A percentile compares a stretch with the other conserved stretches of the same genome.
Evolutionary conservation across 1,284 basidiomycete species (phyloP).

Genomic region (Phellopilus nigrolimitatus): DNA sequence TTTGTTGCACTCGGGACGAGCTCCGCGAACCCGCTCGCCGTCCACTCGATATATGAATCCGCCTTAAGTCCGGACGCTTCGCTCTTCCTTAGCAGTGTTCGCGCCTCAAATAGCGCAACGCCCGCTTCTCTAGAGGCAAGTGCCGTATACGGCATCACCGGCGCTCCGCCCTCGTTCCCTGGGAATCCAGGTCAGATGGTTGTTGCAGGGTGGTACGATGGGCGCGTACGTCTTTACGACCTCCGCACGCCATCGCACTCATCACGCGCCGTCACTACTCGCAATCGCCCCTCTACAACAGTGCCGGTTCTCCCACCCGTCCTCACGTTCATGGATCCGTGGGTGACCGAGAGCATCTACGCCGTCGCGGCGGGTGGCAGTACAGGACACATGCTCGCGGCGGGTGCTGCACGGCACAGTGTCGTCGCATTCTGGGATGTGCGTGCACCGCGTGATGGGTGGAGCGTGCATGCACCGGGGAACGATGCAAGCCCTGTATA

Average conservation of each 20-base stretch:
- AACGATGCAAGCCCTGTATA: conserved; percentile 74
- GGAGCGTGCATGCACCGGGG: conserved; percentile 72
- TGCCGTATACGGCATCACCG: conserved; percentile 58
- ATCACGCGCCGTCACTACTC: conserved; percentile 10
- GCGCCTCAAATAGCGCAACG: conserved; percentile 13
- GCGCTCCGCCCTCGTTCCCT: conserved; percentile 52
- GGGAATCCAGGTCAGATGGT: conserved; percentile 67
- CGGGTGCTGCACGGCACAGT: conserved; percentile 68
- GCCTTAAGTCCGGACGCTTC: conserved; percentile 42
- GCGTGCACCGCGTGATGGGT: conserved; percentile 51
- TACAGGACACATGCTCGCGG: conserved; percentile 55
- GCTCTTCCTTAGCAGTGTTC: conserved; percentile 39
- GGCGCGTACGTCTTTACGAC: conserved; percentile 64
- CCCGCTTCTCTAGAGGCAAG: conserved; percentile 35
- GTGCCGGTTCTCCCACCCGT: conserved; percentile 44
- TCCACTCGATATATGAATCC: conserved; percentile 49
- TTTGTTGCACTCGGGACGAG: conserved; percentile 66
- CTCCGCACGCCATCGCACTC: conserved; percentile 45
- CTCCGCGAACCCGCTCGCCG: conserved; percentile 49
- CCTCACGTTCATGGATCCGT: conserved; percentile 57
- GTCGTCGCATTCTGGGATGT: conserved; percentile 77
- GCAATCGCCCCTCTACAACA: too few relatives aligned
- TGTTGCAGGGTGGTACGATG: conserved; percentile 79
- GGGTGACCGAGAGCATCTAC: conserved; percentile 68
- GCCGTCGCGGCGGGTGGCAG: conserved; percentile 66